Base-by-base conservation (phyloP, 768 basidiomycete genomes). In the Tylopilus felleus region DNA sequence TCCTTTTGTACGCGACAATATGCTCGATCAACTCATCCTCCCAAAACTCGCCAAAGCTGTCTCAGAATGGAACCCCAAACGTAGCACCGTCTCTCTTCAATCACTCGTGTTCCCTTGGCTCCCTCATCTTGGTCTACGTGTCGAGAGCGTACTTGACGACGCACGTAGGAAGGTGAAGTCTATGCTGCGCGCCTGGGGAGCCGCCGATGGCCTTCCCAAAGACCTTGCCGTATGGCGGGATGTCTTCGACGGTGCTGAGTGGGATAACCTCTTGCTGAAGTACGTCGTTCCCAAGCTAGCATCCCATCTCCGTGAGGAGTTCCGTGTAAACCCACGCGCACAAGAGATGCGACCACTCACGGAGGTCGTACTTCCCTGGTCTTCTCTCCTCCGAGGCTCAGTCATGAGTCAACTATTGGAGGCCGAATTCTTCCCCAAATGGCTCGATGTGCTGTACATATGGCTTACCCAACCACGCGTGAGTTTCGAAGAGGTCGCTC, bases 21-120 rank as follows among this genome's bases (percentile, higher is more conserved):
- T 99, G 55, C 82, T 99, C 57, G 95, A 98, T 66, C 97, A 99
- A 69, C 84, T 99, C 22, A 81, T 99, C 42, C 75, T 99, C 21
- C 97, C 97, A 1, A 99, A 98, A 71, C 81, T 99, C 3, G 81
- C 87, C 46, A 85, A 85, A 58, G 84, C 92, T 4, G 81, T 98
- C 31, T 79, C 83, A 5, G 85, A 90, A 47, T 99, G 97, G 97
- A 85, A 77, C 64, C 74, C 83, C 7, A 83, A 80, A 63, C 78
- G 73, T 25, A 79, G 76, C 52, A 74, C 73, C 3, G 77, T 81
- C 1, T 72, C 90, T 1, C 70, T 98, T 46, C 90, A 88, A 45
- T 76, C 81, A 1, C 79, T 99, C 44, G 84, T 99, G 1, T 96
- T 98, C 69, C 97, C 97, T 9, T 99, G 97, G 97, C 72, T 99